Evolutionary conservation across 192 early-diverging fungal genomes (phyloP), one percentile per base, ranked within the genome.

Genomic region (Entrophospora sp.): DNA sequence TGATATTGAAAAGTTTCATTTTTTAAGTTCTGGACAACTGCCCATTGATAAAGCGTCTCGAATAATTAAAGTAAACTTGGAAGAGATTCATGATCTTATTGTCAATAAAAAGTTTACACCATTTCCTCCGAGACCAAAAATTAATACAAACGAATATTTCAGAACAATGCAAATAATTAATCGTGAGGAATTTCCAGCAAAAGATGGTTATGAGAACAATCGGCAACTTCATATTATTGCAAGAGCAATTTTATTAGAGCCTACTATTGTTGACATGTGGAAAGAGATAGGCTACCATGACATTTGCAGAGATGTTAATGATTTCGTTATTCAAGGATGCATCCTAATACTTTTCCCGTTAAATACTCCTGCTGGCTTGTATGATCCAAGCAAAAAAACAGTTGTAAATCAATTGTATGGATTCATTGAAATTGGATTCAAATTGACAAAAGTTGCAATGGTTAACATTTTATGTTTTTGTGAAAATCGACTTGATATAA

Each of bases 141-240:
- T 28, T 1, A 30, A 6, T n/a, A n/a, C n/a, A n/a, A n/a, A n/a
- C n/a, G n/a, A n/a, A n/a, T n/a, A n/a, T n/a, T n/a, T n/a, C n/a
- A n/a, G n/a, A n/a, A n/a, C n/a, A n/a, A 43, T 0, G 5, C 24
- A 18, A 49, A 25, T 22, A 20, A 22, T 18, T 48, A 3, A 2
- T 0, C 22, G 10, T 8, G 58, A 46, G 10, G 61, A 63, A 18
- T 63, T 48, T 20, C 61, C 61, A 5, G 28, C 44, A 48, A 48
- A 34, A 13, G 61, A 63, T 49, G 61, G 31, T 20, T 48, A 63
- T 63, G 61, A 63, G 18, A 63, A 63, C 16, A n/a, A 9, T 2
- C 13, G 61, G 1, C 61, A 48, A 35, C 44, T 63, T 10, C 46
- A 63, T 16, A n/a, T 63, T 0, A 49, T 63, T 6, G 44, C 44